Evolutionary conservation across 176 grass and related monocot genomes (phyloP).

Genomic region (Chrysopogon serrulatus): DNA sequence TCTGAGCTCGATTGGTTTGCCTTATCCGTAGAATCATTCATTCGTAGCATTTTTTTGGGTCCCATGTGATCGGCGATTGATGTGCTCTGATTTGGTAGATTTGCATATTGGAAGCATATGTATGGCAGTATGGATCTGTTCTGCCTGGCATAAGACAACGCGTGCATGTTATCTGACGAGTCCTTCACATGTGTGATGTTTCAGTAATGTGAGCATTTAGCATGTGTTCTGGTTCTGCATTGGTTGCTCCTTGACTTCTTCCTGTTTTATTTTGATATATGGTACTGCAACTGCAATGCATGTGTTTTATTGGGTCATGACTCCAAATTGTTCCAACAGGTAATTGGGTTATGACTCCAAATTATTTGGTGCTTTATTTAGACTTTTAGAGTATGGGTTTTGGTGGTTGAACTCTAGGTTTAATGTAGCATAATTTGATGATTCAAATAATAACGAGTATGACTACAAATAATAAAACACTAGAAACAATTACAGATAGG

Average conservation of each 20-base stretch:
- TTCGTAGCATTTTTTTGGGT: conserved; percentile 43
- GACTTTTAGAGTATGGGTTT: no score
- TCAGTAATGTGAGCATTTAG: background rate
- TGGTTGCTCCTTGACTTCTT: background rate
- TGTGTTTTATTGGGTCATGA: background rate
- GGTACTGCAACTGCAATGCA: conserved; percentile 15
- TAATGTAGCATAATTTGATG: no score
- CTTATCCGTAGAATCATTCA: conserved; percentile 17
- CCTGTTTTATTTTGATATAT: background rate
- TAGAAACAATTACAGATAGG: no score
- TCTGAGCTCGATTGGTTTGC: conserved; percentile 31
- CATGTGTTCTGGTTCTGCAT: conserved; percentile 18
- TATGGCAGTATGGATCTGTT: conserved; percentile 16
- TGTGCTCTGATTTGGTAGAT: conserved; percentile 14
- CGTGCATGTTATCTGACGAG: conserved; percentile 28
- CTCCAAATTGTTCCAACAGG: background rate
- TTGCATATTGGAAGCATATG: conserved; percentile 18
- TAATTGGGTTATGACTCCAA: no score
- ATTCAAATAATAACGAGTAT: no score
- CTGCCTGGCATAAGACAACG: conserved; percentile 6
- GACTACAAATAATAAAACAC: no score
- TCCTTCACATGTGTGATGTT: conserved; percentile 16
- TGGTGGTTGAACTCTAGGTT: no score
- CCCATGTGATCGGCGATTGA: background rate
- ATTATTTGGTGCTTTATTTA: no score